Percentiles rank a stretch among this genome's conserved stretches.
Conservation (phyloP, 768 basidiomycete species). For the Tulasnella calospora region DNA sequence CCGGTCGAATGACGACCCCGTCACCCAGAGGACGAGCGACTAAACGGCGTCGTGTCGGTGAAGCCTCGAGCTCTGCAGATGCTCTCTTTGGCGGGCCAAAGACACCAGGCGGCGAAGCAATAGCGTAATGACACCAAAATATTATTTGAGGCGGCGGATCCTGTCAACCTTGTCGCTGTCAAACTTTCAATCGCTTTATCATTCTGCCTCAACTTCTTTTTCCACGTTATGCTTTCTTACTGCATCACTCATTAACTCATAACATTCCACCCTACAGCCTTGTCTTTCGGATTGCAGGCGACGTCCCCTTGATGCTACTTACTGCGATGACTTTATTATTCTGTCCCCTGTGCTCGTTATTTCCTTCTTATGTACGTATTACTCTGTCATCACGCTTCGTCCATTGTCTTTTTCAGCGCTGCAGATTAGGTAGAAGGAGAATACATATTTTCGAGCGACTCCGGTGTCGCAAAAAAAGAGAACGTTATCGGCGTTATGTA, state of each 20-base stretch:
- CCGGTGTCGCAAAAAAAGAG: neutral
- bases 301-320: neutral
- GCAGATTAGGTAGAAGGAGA: neutral
- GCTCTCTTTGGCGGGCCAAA: slow-evolving; percentile 11
- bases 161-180: neutral
- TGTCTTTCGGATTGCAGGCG: neutral
- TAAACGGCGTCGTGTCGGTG: neutral
- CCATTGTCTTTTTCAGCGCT: neutral
- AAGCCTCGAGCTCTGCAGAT: neutral
- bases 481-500: neutral
- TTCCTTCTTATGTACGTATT: slow-evolving; percentile 6
- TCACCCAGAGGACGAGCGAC: neutral
- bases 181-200: neutral
- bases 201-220: neutral
- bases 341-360: neutral
- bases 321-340: slow-evolving; percentile 1
- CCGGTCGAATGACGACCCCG: neutral
- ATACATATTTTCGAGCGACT: neutral
- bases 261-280: neutral
- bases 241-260: neutral
- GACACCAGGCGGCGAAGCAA: neutral
- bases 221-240: neutral
- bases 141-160: neutral
- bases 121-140: neutral
- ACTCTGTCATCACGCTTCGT: neutral